Base-by-base conservation (phyloP, 306 rosid genomes). In the Quercus cerris region DNA sequence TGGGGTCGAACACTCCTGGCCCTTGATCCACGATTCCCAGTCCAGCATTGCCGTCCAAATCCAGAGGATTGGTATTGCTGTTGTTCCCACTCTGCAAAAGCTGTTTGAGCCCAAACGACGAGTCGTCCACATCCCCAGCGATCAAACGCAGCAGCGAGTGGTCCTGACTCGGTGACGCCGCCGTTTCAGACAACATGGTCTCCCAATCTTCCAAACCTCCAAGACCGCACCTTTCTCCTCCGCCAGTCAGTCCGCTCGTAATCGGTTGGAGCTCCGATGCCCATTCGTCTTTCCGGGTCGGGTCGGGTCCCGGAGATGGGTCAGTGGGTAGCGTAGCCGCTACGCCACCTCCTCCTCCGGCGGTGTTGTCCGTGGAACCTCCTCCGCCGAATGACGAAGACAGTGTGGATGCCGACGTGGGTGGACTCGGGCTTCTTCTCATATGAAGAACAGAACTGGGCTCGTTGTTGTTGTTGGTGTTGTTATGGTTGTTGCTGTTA, bases 331-430 rank as follows among this genome's bases (percentile, higher is more conserved):
- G 64, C 7, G 81, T 71, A 4, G 79, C 75, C 64, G 28, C 85
- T 77, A 81, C 83, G 77, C 81, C 20, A 69, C 83, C 49, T 56
- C 86, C 74, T 62, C 89, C 59, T 71, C 77, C 41, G 87, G 41
- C 41, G 20, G 81, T 79, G 6, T 82, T 73, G 77, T 81, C 68
- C 51, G 70, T 78, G 71, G 75, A 77, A 74, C 80, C 74, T 38
- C 87, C 77, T 80, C 81, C 80, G 67, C 84, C 93, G 89, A 77
- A 90, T 41, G 96, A 90, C 75, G 98, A 94, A 90, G 97, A 94
- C 97, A 94, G 91, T 62, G 98, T 94, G 74, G 97, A 94, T 76
- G 97, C 85, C 56, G 98, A 88, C 6, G 91, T 89, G n/a, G 93
- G 94, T 73, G 98, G 89, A 78, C 90, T 87, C 55, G 91, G 87